Evolutionary conservation across 2,329 filamentous ascomycete species (phyloP).

Genomic region (Coniella lustricola): DNA sequence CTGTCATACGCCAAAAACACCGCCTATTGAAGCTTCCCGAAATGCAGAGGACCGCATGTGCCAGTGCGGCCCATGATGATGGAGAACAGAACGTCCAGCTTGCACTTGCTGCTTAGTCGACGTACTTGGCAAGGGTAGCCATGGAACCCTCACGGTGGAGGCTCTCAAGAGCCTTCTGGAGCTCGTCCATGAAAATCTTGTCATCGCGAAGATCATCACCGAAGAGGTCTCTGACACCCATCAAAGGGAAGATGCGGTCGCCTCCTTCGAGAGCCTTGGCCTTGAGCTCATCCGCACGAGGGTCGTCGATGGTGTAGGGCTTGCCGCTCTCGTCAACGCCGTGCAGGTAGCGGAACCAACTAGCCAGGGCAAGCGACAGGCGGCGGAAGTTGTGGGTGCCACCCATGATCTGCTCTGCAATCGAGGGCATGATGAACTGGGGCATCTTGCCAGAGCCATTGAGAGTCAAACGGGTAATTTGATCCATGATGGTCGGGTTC

Average conservation of each 20-base stretch:
- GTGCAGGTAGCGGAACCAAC: slow-evolving; percentile 45
- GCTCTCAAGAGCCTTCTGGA: slow-evolving; percentile 39
- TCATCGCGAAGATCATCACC: slow-evolving; percentile 44
- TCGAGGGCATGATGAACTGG: slow-evolving; percentile 42
- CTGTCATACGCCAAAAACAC: neutral
- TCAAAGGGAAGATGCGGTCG: slow-evolving; percentile 32
- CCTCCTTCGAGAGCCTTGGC: slow-evolving; percentile 37
- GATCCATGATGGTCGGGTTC: slow-evolving; percentile 50
- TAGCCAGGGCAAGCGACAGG: slow-evolving; percentile 39
- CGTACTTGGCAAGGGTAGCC: slow-evolving; percentile 43
- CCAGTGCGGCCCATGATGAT: too few relatives aligned
- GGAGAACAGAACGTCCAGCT: too few relatives aligned
- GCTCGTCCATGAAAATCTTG: slow-evolving; percentile 39
- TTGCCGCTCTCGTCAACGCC: slow-evolving; percentile 43
- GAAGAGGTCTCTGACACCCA: slow-evolving; percentile 40
- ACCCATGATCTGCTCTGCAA: slow-evolving; percentile 36
- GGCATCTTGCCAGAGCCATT: slow-evolving; percentile 48
- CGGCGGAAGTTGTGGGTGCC: slow-evolving; percentile 36
- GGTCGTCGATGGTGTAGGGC: slow-evolving; percentile 36
- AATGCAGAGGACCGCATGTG: neutral
- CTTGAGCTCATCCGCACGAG: slow-evolving; percentile 41
- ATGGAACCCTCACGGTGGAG: slow-evolving; percentile 40
- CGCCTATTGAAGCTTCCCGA: too few relatives aligned
- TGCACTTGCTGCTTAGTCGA: slow-evolving; percentile 24
- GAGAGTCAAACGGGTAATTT: slow-evolving; percentile 44